Conservation (phyloP, 495 filamentous ascomycete species). For the Aspergillus indologenus region DNA sequence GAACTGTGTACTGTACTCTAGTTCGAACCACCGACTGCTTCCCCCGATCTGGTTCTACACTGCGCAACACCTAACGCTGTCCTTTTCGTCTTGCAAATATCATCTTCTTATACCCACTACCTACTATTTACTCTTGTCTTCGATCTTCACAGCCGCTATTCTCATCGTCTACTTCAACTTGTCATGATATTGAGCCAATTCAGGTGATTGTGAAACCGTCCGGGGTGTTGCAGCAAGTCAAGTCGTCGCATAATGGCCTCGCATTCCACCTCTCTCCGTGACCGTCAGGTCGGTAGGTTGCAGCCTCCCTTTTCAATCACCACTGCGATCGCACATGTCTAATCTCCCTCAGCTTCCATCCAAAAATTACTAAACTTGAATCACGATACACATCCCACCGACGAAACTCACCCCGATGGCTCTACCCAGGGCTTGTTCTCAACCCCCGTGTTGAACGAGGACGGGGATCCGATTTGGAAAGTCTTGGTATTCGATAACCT, state of each 20-base stretch:
- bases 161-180: conserved; percentile 8
- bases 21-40: no score
- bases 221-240: conserved; percentile 6
- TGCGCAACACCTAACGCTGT: no score
- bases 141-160: not conserved
- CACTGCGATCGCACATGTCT: not conserved
- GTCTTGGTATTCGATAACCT: conserved; percentile 67
- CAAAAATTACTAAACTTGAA: conserved; percentile 97
- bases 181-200: conserved; percentile 22
- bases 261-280: conserved; percentile 74
- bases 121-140: not conserved
- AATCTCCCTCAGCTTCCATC: conserved; percentile 66
- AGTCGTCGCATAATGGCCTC: conserved; percentile 66
- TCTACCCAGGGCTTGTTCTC: conserved; percentile 60
- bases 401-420: conserved; percentile 53
- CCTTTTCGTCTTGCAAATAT: no score
- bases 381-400: conserved; percentile 57
- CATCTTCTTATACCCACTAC: not conserved
- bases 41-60: no score
- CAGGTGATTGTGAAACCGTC: conserved; percentile 16
- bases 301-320: conserved; percentile 63
- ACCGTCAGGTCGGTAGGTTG: conserved; percentile 90
- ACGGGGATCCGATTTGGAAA: conserved; percentile 82
- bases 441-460: conserved; percentile 78
- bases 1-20: no score